Evolutionary conservation across 176 grass and related monocot genomes (phyloP).

Genomic region (Elaeis guineensis): DNA sequence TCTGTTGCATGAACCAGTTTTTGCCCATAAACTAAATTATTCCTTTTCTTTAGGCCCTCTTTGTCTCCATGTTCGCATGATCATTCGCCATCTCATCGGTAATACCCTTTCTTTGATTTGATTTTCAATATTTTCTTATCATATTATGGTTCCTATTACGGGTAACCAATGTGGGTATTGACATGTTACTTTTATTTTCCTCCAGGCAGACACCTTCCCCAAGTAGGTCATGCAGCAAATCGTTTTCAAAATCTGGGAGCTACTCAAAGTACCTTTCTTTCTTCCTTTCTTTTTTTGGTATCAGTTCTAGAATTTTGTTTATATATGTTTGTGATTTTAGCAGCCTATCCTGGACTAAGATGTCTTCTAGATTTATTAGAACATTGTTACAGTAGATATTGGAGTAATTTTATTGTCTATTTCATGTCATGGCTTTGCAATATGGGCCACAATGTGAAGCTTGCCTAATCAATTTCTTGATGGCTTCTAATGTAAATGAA

Average conservation of each 20-base stretch:
- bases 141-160: too few relatives aligned
- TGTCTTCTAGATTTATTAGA: too few relatives aligned
- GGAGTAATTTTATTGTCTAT: background rate
- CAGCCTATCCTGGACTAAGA: too few relatives aligned
- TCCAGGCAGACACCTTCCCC: conserved; percentile 28
- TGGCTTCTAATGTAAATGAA: too few relatives aligned
- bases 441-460: background rate
- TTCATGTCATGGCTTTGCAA: background rate
- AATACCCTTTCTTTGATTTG: background rate
- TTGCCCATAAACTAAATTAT: background rate
- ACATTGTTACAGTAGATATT: background rate
- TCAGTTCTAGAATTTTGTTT: too few relatives aligned
- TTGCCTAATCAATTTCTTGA: background rate
- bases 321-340: too few relatives aligned
- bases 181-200: conserved; percentile 11
- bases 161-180: too few relatives aligned
- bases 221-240: conserved; percentile 25
- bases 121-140: background rate
- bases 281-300: background rate
- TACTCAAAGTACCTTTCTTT: conserved; percentile 9
- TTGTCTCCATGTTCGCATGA: conserved; percentile 5
- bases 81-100: conserved; percentile 10
- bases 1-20: background rate
- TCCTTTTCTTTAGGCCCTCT: conserved; percentile 10
- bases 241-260: conserved; percentile 26